These are phyloP conservation scores for Russula lepida DNA, from an alignment of 768 basidiomycete species.

Conservation along the genomic window DNA sequence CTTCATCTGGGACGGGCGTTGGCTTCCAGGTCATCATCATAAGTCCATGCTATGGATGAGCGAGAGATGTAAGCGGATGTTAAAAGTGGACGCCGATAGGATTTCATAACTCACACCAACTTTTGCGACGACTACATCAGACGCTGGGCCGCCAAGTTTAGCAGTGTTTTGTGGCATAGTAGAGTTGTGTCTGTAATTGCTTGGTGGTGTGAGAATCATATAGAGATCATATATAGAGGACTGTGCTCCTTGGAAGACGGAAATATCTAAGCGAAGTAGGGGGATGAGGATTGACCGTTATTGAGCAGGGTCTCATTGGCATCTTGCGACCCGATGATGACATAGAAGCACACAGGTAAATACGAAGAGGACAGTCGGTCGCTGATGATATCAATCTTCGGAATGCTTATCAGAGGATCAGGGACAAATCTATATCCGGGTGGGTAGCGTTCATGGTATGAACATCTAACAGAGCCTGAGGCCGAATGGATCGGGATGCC, in stretches of 20 bases:
- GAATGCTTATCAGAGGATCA: too few relatives aligned
- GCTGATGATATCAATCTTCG: too few relatives aligned
- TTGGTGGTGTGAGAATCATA: too few relatives aligned
- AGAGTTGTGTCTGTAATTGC: neutral
- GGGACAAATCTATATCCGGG: too few relatives aligned
- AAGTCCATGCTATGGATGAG: constrained; percentile 36
- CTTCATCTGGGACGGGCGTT: constrained; percentile 44
- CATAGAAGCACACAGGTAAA: too few relatives aligned
- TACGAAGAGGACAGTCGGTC: too few relatives aligned
- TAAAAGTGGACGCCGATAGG: neutral
- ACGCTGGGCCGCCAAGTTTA: constrained; percentile 35
- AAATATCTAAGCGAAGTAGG: neutral
- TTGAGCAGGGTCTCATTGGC: too few relatives aligned
- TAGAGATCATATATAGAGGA: constrained; percentile 1
- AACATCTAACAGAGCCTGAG: too few relatives aligned
- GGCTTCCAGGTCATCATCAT: constrained; percentile 54
- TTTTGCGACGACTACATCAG: constrained; percentile 32
- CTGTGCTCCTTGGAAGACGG: neutral
- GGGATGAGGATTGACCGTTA: too few relatives aligned
- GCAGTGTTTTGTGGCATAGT: constrained; percentile 28
- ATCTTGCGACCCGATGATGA: too few relatives aligned
- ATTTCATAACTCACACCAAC: constrained; percentile 30
- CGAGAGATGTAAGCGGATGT: neutral
- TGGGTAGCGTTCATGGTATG: too few relatives aligned
- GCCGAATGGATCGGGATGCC: too few relatives aligned